Base-by-base conservation (phyloP, 768 basidiomycete genomes). In the Lactarius tabidus region DNA sequence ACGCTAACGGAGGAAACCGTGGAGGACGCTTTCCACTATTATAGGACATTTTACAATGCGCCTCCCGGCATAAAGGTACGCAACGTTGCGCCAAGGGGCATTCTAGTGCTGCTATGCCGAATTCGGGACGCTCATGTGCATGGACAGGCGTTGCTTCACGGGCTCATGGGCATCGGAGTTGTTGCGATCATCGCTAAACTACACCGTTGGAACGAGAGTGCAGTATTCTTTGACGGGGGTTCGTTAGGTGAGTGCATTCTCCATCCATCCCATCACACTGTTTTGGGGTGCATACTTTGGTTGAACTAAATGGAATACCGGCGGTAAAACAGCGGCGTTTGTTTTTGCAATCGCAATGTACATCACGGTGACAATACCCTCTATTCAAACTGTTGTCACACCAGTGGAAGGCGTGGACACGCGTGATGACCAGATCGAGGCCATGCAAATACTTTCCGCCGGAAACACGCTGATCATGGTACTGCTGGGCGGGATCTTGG, bases 191-290 rank as follows among this genome's bases (percentile, higher is more conserved):
- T 94, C 12, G 82, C 84, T 55, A 98, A 97, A 75, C 79, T 97
- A 64, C 81, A 90, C 75, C 84, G 80, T 67, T 97, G 94, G 93
- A 87, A 88, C 72, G 95, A 97, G 72, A 93, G 90, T 70, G 95
- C 95, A 9, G 83, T 95, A 78, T 95, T 92, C 79, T 98, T 98
- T 75, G 95, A 98, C 75, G 95, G 95, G 26, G 87, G 89, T 28
- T 87, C 86, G 69, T 76, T 96, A 65, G 92, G 95, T 95, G 69
- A 70, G 85, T 79, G 39, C 6, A 39, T 39, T 18, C 39, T 23
- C 45, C 23, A 14, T 15, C 26, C 48, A 2, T 23, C 23, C 36
- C 18, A 18, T n/a, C 38, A 15, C 12, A 51, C 48, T 39, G 31
- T 14, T 31, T 33, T 17, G 29, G 28, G 29, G 48, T 20, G 39